Percentiles rank a stretch among this genome's conserved stretches.
Evolutionary conservation across 2,329 filamentous ascomycete genomes (phyloP).

Genomic region (Scorias spongiosa): DNA sequence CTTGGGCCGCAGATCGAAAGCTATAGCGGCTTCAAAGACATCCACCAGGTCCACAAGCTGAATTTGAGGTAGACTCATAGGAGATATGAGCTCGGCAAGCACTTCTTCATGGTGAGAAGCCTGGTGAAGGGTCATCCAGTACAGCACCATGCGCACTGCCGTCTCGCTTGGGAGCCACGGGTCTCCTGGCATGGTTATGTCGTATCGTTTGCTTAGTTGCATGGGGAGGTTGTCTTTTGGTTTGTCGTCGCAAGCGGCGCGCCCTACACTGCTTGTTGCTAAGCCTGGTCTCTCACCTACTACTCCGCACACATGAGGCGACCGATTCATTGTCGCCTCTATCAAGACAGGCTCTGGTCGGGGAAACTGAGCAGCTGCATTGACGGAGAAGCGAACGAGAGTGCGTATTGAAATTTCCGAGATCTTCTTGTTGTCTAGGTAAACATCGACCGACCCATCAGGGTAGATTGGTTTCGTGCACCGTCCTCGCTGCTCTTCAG

Average conservation of each 20-base stretch:
- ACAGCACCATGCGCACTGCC: background rate
- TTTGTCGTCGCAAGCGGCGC: too few species aligned
- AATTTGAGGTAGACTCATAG: background rate
- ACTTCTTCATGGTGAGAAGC: background rate
- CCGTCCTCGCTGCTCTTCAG: too few species aligned
- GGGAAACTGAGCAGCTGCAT: slow-evolving; percentile 4
- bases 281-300: too few species aligned
- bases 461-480: too few species aligned
- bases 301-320: too few species aligned
- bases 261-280: too few species aligned
- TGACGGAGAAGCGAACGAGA: background rate
- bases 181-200: background rate
- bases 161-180: background rate
- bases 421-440: background rate
- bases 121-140: background rate
- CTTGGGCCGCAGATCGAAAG: background rate
- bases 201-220: background rate
- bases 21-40: background rate
- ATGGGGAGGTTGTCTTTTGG: too few species aligned
- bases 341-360: background rate
- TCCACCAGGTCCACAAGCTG: background rate
- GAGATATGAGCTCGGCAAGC: background rate
- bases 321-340: background rate
- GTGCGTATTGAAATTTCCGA: background rate
- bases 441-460: background rate